Conservation (phyloP, 371 early-diverging fungal species). For the Modicella reniformis region DNA sequence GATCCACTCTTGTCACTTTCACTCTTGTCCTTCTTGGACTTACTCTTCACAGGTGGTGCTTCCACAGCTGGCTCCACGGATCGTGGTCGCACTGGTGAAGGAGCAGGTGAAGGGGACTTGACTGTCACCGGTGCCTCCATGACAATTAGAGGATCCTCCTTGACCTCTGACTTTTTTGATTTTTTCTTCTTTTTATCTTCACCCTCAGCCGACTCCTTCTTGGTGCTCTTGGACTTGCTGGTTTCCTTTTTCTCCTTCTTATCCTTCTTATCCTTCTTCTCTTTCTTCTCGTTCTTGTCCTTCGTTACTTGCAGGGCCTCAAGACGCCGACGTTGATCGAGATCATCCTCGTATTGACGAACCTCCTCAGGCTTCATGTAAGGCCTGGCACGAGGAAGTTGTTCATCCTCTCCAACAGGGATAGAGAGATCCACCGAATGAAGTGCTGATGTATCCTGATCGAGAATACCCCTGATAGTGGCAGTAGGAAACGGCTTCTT, state of each 20-base stretch:
- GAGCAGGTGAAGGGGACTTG: slow-evolving; percentile 17
- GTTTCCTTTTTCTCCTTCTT: slow-evolving; percentile 37
- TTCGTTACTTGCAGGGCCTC: slow-evolving; percentile 50
- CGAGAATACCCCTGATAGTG: slow-evolving; percentile 53
- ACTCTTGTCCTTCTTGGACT: slow-evolving; percentile 34
- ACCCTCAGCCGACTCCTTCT: slow-evolving; percentile 30
- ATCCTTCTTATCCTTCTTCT: slow-evolving; percentile 27
- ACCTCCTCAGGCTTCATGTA: slow-evolving; percentile 74
- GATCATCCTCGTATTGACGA: slow-evolving; percentile 65
- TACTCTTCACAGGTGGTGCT: slow-evolving; percentile 23
- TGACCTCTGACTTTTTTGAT: slow-evolving; percentile 35
- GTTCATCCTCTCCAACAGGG: slow-evolving; percentile 71
- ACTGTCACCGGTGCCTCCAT: slow-evolving; percentile 18
- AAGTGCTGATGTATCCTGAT: slow-evolving; percentile 59
- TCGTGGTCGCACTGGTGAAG: slow-evolving; percentile 3
- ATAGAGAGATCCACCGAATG: slow-evolving; percentile 68
- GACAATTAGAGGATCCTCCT: slow-evolving; percentile 30
- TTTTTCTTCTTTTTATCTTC: slow-evolving; percentile 30
- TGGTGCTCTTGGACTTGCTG: slow-evolving; percentile 58
- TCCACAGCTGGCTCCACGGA: slow-evolving; percentile 28
- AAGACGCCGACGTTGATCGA: slow-evolving; percentile 58
- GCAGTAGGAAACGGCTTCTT: slow-evolving; percentile 23
- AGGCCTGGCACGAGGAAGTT: slow-evolving; percentile 66
- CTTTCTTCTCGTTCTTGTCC: no score
- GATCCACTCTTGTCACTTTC: not conserved